Evolutionary conservation across 768 basidiomycete species (phyloP).

Genomic region (Pleurotus salmoneostramineus): DNA sequence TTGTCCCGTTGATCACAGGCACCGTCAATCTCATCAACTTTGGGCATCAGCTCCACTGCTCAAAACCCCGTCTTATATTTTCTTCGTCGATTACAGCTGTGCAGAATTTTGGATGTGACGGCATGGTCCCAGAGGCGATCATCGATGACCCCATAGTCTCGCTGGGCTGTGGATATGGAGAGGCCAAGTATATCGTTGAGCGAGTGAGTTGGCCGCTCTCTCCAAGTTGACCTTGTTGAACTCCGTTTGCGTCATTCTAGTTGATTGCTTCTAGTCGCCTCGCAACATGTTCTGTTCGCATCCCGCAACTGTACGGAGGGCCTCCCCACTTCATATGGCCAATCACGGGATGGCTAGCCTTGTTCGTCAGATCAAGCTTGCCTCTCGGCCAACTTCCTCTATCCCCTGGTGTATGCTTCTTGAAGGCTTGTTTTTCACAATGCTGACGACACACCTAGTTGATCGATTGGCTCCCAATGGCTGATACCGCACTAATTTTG

Average conservation of each 20-base stretch:
- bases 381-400: conserved; percentile 17
- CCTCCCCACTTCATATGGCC: conserved; percentile 26
- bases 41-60: conserved; percentile 13
- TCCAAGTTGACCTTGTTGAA: conserved; percentile 1
- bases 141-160: conserved; percentile 19
- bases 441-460: too few relatives aligned
- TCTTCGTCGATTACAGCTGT: conserved; percentile 27
- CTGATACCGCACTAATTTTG: too few relatives aligned
- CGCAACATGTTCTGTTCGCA: conserved; percentile 18
- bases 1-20: conserved; percentile 37
- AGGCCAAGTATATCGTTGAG: conserved; percentile 33
- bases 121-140: conserved; percentile 23
- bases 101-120: conserved; percentile 19
- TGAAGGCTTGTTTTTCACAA: background rate
- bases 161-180: conserved; percentile 31
- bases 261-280: conserved; percentile 22
- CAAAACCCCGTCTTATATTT: conserved; percentile 26
- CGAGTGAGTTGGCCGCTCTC: conserved; percentile 13
- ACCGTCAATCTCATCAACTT: conserved; percentile 39
- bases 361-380: conserved; percentile 27
- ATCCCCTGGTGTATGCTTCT: conserved; percentile 16
- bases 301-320: conserved; percentile 29
- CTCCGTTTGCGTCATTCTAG: conserved; percentile 9
- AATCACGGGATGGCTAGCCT: conserved; percentile 28
- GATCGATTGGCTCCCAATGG: too few relatives aligned